These are phyloP conservation scores for Rhizomucor pusillus DNA, from an alignment of 371 early-diverging fungal species.

Conservation along the genomic window DNA sequence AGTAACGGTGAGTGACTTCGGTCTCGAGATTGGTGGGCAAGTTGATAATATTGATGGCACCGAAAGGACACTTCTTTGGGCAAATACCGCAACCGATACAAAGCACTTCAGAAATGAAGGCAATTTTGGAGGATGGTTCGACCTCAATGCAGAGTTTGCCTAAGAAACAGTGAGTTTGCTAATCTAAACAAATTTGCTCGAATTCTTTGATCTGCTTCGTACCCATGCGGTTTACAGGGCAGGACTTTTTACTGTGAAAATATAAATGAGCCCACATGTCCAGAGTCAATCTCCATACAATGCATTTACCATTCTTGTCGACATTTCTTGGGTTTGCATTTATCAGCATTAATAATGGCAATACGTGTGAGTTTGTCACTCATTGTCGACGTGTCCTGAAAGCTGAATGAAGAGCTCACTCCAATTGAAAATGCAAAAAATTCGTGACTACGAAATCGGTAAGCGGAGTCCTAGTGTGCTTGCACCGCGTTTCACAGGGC, in stretches of 20 bases:
- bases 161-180: constrained; percentile 21
- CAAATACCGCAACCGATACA: constrained; percentile 99
- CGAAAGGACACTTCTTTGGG: constrained; percentile 99
- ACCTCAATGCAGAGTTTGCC: constrained; percentile 98
- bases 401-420: background rate
- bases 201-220: constrained; percentile 15
- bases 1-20: constrained; percentile 98
- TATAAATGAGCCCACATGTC: constrained; percentile 3
- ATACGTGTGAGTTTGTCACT: constrained; percentile 84
- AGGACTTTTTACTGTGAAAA: constrained; percentile 72
- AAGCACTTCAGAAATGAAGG: constrained; percentile 94
- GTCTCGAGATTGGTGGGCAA: constrained; percentile 97
- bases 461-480: background rate
- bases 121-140: constrained; percentile 78
- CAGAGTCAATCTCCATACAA: background rate
- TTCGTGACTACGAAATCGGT: background rate
- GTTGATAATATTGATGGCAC: constrained; percentile 98
- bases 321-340: constrained; percentile 99
- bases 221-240: constrained; percentile 87
- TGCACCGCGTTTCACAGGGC: too few species aligned
- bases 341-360: constrained; percentile 97
- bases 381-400: constrained; percentile 35
- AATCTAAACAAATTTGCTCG: background rate
- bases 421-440: background rate
- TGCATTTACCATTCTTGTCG: constrained; percentile 93